phyloP scores from a whole-genome alignment of 2,329 filamentous ascomycete species.

The Beauveria varroae region DNA sequence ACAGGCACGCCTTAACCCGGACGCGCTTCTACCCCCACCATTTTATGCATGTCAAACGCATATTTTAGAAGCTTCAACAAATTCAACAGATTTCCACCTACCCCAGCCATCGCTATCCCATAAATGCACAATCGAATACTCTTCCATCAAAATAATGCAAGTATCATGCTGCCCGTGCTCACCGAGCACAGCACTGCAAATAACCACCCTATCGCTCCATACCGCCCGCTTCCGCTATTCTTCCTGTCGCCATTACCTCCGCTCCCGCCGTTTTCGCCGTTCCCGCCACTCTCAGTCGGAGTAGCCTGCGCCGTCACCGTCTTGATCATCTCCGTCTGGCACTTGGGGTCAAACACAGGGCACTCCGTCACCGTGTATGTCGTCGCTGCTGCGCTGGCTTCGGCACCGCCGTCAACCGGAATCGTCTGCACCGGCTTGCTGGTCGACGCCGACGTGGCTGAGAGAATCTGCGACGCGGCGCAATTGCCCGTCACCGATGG shows the following conservation, averaged over 20 bases:
- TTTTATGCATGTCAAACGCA: too few species aligned
- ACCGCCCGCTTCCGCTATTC: not conserved
- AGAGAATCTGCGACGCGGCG: conserved; percentile 21
- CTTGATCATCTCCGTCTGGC: conserved; percentile 19
- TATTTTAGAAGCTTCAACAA: too few species aligned
- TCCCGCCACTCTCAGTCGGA: conserved; percentile 14
- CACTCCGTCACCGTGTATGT: conserved; percentile 23
- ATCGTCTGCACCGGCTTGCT: not conserved
- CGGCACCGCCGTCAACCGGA: not conserved
- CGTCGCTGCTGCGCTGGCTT: conserved; percentile 17
- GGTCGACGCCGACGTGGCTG: not conserved
- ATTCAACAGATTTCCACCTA: not conserved
- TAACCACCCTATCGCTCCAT: not conserved
- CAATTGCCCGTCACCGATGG: conserved; percentile 29
- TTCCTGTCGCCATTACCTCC: not conserved
- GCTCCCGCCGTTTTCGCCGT: conserved; percentile 9
- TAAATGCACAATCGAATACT: not conserved
- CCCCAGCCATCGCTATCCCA: too few species aligned
- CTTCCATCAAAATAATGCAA: not conserved
- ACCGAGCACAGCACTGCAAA: conserved; percentile 1
- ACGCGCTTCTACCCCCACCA: too few species aligned
- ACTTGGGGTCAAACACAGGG: conserved; percentile 17
- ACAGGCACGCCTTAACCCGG: too few species aligned
- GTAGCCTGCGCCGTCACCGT: conserved; percentile 16
- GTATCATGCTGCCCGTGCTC: not conserved